Evolutionary conservation across 73 alveolate species (phyloP).

Genomic region (Blepharisma japonicum): DNA sequence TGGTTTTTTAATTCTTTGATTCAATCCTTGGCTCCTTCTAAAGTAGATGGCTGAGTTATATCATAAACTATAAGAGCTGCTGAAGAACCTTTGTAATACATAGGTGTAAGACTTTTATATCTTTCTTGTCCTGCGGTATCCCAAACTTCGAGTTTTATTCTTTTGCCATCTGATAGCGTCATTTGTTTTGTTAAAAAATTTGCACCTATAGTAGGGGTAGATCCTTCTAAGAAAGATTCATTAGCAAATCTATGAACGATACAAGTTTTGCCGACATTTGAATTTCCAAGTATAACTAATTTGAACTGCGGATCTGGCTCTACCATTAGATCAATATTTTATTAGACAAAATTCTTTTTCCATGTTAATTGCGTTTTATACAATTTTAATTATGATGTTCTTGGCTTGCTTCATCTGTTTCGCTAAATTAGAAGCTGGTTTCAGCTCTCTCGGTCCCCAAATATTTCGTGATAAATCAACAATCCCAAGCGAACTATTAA

Average conservation of each 20-base stretch:
- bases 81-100: constrained; percentile 69
- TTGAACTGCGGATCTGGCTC: neutral
- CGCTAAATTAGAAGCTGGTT: too few species aligned
- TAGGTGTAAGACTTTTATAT: constrained; percentile 55
- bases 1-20: constrained; percentile 41
- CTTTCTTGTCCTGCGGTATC: constrained; percentile 89
- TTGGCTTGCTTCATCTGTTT: too few species aligned
- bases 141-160: constrained; percentile 66
- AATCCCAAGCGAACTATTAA: too few species aligned
- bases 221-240: neutral
- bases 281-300: neutral
- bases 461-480: too few species aligned
- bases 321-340: neutral
- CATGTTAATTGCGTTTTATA: too few species aligned
- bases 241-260: neutral
- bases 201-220: constrained; percentile 73
- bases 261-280: constrained; percentile 20
- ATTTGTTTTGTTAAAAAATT: constrained; percentile 58
- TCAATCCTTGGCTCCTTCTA: constrained; percentile 57
- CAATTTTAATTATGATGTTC: too few species aligned
- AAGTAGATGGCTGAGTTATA: constrained; percentile 44
- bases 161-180: constrained; percentile 37
- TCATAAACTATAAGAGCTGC: constrained; percentile 71
- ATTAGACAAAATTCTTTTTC: too few species aligned
- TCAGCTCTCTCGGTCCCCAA: too few species aligned